Base-by-base conservation (phyloP, 1,284 basidiomycete genomes). In the Rhodofomes roseus region DNA sequence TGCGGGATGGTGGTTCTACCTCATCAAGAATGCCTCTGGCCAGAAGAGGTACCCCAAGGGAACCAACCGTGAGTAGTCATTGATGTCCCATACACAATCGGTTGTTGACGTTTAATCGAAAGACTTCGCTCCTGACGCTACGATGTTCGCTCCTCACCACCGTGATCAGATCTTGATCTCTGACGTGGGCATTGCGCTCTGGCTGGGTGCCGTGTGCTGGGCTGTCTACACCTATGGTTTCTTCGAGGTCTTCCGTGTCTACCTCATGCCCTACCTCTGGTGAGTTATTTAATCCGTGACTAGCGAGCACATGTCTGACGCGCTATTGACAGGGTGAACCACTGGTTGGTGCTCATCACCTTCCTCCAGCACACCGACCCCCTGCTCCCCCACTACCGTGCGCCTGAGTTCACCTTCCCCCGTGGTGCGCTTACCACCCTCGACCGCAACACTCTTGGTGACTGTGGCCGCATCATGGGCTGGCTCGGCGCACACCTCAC, bases 301-400 rank as follows among this genome's bases (percentile, higher is more conserved):
- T 1, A 22, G 16, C 4, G 20, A 2, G 1, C 43, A 34, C 1
- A 2, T 41, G 58, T 23, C 43, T 59, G 58, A 14, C 11, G 31
- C 5, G 4, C 29, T 29, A 8, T 54, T 16, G 27, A 7, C 22
- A 73, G 73, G 77, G 75, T 90, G 51, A 92, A 92, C 79, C 90
- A 93, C 81, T 96, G 93, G 93, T 82, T 96, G 57, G 92, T 96
- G 61, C 73, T 93, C 66, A 95, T 96, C 78, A 95, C 93, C 31
- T 96, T 93, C 89, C 83, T 98, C 62, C 97, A 98, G 78, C 97
- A 98, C 82, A 98, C 96, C 68, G 96, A 98, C 78, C 94, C 95
- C 22, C 74, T 91, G 46, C 82, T 98, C 34, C 95, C 96, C 56
- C 96, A 99, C 79, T 99, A 98, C 84, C 91, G 93, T 66, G 87